Conservation (phyloP, 2,329 filamentous ascomycete species). For the Pyricularia pennisetigena region DNA sequence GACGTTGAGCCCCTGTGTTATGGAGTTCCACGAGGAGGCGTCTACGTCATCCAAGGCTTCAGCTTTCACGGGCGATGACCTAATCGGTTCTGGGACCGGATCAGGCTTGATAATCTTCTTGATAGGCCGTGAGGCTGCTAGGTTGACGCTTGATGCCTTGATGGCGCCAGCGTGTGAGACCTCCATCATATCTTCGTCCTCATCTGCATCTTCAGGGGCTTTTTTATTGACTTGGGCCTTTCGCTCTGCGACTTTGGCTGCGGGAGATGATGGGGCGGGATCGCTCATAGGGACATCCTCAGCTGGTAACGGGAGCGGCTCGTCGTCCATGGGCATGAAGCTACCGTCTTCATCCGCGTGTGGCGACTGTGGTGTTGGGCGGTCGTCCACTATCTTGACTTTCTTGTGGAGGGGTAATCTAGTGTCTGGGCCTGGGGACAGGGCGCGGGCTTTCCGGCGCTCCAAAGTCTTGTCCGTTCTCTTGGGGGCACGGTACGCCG, state of each 20-base stretch:
- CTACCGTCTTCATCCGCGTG: constrained; percentile 46
- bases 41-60: constrained; percentile 52
- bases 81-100: constrained; percentile 59
- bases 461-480: constrained; percentile 59
- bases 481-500: constrained; percentile 46
- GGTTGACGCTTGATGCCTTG: constrained; percentile 66
- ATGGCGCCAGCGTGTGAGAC: constrained; percentile 67
- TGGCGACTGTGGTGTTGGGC: constrained; percentile 34
- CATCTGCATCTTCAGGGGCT: constrained; percentile 52
- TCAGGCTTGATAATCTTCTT: constrained; percentile 64
- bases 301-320: constrained; percentile 10
- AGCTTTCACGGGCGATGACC: constrained; percentile 56
- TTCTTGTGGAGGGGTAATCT: constrained; percentile 47
- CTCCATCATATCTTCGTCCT: constrained; percentile 79
- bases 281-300: constrained; percentile 71
- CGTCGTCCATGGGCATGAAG: constrained; percentile 45
- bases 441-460: constrained; percentile 66
- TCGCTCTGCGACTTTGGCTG: constrained; percentile 66
- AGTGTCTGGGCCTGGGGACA: constrained; percentile 60
- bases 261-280: constrained; percentile 76
- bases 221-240: constrained; percentile 44
- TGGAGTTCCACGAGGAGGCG: constrained; percentile 77
- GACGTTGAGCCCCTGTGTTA: constrained; percentile 79
- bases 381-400: constrained; percentile 41
- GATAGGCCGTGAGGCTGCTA: constrained; percentile 68